phyloP scores from a whole-genome alignment of 2,329 filamentous ascomycete species.

The Pseudogymnoascus sp. region DNA sequence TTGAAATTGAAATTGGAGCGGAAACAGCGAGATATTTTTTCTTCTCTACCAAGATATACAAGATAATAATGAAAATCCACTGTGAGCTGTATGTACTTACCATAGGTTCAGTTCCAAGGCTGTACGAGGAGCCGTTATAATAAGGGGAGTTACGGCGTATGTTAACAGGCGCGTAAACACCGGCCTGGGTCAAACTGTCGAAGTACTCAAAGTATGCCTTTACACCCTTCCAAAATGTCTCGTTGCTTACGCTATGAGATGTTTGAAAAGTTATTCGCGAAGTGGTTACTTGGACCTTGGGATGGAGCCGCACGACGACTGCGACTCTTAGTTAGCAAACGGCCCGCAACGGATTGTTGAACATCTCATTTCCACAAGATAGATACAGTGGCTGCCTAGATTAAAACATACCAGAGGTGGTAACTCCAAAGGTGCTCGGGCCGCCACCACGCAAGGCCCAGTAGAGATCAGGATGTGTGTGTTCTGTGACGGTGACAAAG shows the following conservation, averaged over 20 bases:
- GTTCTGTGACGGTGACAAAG: slow-evolving; percentile 34
- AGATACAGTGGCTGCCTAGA: too few relatives aligned
- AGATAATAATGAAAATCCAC: too few relatives aligned
- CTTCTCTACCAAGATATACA: too few relatives aligned
- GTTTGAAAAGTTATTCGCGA: slow-evolving; percentile 38
- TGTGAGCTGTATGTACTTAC: too few relatives aligned
- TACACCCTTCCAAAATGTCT: slow-evolving; percentile 42
- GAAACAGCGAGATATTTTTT: too few relatives aligned
- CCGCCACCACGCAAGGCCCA: slow-evolving; percentile 42
- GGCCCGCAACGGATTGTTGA: too few relatives aligned
- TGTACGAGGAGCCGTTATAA: too few relatives aligned
- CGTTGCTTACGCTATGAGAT: slow-evolving; percentile 36
- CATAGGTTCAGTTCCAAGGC: too few relatives aligned
- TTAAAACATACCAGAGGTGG: slow-evolving; percentile 14
- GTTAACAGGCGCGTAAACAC: slow-evolving; percentile 23
- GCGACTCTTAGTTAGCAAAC: slow-evolving; percentile 17
- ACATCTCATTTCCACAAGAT: too few relatives aligned
- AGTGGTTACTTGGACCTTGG: slow-evolving; percentile 28
- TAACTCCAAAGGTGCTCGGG: slow-evolving; percentile 37
- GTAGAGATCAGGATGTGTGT: slow-evolving; percentile 38
- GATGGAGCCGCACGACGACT: slow-evolving; percentile 44
- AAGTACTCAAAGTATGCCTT: slow-evolving; percentile 42
- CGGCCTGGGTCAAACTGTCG: slow-evolving; percentile 30
- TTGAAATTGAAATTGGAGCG: too few relatives aligned
- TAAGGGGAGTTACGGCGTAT: slow-evolving; percentile 23